Conservation (phyloP, 345 rosid genomes). For the Pistacia integerrima region DNA sequence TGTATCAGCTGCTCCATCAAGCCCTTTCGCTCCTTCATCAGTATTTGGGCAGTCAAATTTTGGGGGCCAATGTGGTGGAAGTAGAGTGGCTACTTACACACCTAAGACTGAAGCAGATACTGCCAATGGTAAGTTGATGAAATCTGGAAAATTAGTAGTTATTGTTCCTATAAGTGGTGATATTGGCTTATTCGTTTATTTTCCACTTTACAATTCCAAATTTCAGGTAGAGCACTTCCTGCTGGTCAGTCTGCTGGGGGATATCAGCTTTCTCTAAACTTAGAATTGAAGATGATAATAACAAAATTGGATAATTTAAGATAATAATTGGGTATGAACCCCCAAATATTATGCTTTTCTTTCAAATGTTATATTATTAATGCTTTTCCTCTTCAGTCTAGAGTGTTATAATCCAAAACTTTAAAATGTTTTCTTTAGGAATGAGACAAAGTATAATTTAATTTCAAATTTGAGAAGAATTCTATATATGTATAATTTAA, state of each 20-base stretch:
- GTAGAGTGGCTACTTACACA: constrained; percentile 69
- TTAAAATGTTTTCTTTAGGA: too few relatives aligned
- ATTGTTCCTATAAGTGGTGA: constrained; percentile 9
- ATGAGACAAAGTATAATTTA: too few relatives aligned
- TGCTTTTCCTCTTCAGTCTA: too few relatives aligned
- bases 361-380: too few relatives aligned
- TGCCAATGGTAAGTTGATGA: constrained; percentile 29
- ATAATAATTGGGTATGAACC: too few relatives aligned
- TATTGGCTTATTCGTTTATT: constrained; percentile 2
- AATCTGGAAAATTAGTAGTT: background rate
- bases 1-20: constrained; percentile 48
- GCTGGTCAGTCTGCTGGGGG: constrained; percentile 62
- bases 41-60: constrained; percentile 60
- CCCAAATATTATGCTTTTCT: too few relatives aligned
- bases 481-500: too few relatives aligned
- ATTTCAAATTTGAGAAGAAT: too few relatives aligned
- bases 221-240: constrained; percentile 75
- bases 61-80: constrained; percentile 79
- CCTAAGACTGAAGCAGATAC: constrained; percentile 66
- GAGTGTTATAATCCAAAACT: too few relatives aligned
- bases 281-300: too few relatives aligned
- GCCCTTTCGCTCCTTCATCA: constrained; percentile 49
- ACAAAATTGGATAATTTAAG: too few relatives aligned
- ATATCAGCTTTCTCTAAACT: constrained; percentile 32
- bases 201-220: constrained; percentile 5